Evolutionary conservation across 192 early-diverging fungal species (phyloP).

Genomic region (Podila clonocystis): DNA sequence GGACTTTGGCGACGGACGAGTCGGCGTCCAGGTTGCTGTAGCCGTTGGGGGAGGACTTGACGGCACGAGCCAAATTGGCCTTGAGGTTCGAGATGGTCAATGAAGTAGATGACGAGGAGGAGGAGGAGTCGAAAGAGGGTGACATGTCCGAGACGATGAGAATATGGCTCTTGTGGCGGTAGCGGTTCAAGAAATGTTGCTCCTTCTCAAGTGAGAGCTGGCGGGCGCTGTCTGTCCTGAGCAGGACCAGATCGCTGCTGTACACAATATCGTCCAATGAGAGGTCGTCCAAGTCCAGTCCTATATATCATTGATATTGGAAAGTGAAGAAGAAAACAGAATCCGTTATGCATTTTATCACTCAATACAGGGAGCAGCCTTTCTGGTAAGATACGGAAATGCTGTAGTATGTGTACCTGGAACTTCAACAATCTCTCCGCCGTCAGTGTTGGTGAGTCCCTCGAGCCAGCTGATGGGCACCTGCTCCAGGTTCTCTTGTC

Average conservation of each 20-base stretch:
- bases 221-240: conserved; percentile 37
- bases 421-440: conserved; percentile 42
- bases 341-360: neutral
- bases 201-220: conserved; percentile 44
- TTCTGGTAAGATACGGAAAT: neutral
- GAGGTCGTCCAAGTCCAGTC: conserved; percentile 42
- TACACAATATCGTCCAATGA: conserved; percentile 49
- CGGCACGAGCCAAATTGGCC: conserved; percentile 35
- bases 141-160: conserved; percentile 40
- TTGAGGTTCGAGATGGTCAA: conserved; percentile 30
- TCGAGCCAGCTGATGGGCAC: conserved; percentile 45
- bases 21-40: conserved; percentile 29
- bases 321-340: neutral
- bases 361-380: neutral
- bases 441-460: conserved; percentile 19
- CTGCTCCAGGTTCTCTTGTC: conserved; percentile 31
- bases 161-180: conserved; percentile 49
- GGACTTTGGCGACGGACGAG: conserved; percentile 22
- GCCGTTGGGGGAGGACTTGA: conserved; percentile 21
- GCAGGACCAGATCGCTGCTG: conserved; percentile 39
- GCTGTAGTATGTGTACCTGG: conserved; percentile 20
- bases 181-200: conserved; percentile 42
- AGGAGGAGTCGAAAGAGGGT: conserved; percentile 5
- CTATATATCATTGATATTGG: conserved; percentile 1
- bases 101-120: neutral